These are phyloP conservation scores for Penstemon barbatus DNA, from an alignment of 257 asterid species.

Conservation along the genomic window DNA sequence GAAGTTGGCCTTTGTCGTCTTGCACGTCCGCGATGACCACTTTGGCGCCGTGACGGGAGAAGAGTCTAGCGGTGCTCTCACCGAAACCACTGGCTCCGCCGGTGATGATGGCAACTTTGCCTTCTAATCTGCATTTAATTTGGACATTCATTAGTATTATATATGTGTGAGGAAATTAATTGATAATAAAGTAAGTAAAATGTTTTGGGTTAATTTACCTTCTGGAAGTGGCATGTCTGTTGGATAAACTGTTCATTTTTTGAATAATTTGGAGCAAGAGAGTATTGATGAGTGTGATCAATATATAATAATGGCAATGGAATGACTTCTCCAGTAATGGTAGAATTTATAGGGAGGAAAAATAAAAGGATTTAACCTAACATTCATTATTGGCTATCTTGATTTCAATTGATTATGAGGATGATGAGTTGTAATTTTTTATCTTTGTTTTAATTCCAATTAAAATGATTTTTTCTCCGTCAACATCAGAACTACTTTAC, in stretches of 20 bases:
- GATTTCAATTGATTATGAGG: too few relatives aligned
- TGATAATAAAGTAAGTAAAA: too few relatives aligned
- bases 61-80: constrained; percentile 65
- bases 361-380: neutral
- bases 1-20: constrained; percentile 48
- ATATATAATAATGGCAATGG: neutral
- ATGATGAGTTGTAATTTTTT: too few relatives aligned
- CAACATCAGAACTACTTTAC: too few relatives aligned
- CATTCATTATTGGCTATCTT: neutral
- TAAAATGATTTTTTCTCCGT: too few relatives aligned
- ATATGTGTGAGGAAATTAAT: too few relatives aligned
- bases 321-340: neutral
- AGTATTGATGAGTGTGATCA: neutral
- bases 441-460: too few relatives aligned
- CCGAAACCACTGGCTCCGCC: constrained; percentile 95
- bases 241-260: constrained; percentile 27
- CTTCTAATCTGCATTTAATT: constrained; percentile 48
- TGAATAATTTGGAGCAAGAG: neutral
- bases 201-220: constrained; percentile 12
- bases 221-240: neutral
- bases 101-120: constrained; percentile 76
- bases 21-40: constrained; percentile 78
- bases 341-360: constrained; percentile 11
- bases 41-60: constrained; percentile 63
- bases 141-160: too few relatives aligned